These are phyloP conservation scores for Tarenaya hassleriana DNA, from an alignment of 345 rosid species.

Conservation along the genomic window DNA sequence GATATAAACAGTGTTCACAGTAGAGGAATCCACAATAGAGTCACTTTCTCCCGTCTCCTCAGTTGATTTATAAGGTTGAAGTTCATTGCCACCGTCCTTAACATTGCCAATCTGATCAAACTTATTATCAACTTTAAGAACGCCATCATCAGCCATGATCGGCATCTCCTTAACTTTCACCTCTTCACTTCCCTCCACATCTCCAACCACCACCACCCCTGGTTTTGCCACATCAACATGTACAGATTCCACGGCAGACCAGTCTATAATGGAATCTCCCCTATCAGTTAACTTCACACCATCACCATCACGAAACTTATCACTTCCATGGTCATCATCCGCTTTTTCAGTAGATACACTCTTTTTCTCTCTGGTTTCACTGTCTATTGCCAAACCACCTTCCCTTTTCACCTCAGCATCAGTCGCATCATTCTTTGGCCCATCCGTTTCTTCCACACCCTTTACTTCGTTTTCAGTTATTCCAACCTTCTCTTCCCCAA, in stretches of 20 bases:
- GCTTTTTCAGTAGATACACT: constrained; percentile 9
- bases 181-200: constrained; percentile 31
- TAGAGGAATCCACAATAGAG: too few relatives aligned
- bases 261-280: constrained; percentile 28
- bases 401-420: constrained; percentile 20
- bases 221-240: constrained; percentile 28
- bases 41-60: constrained; percentile 14
- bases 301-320: constrained; percentile 18
- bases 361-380: constrained; percentile 14
- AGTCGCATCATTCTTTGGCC: constrained; percentile 17
- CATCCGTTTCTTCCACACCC: constrained; percentile 27
- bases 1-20: background rate
- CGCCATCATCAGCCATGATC: constrained; percentile 29
- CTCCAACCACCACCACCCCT: constrained; percentile 39
- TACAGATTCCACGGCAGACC: constrained; percentile 29
- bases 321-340: constrained; percentile 13
- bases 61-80: background rate
- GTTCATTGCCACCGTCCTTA: constrained; percentile 20
- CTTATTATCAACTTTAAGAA: constrained; percentile 39
- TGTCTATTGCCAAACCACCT: constrained; percentile 2
- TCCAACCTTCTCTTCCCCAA: constrained; percentile 19
- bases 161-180: constrained; percentile 27
- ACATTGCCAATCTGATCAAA: constrained; percentile 35
- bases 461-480: constrained; percentile 21
- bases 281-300: constrained; percentile 30